Percentiles rank a stretch among this genome's conserved stretches.
phyloP scores from a whole-genome alignment of 192 early-diverging fungal species.

The Coemansia erecta region DNA sequence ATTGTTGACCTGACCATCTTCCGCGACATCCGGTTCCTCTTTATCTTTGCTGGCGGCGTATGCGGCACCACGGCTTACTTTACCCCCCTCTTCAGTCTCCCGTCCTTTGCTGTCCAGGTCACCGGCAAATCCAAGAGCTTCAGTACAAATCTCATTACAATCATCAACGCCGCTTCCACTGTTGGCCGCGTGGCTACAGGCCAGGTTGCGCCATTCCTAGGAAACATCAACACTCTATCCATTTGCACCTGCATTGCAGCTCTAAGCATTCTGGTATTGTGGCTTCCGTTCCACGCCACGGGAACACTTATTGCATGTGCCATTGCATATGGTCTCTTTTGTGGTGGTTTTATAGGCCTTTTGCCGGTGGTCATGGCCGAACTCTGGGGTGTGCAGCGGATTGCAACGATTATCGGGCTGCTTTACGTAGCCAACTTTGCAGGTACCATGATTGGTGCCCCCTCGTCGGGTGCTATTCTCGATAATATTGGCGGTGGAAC shows the following conservation, averaged over 20 bases:
- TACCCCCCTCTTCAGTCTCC: constrained; percentile 58
- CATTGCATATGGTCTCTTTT: constrained; percentile 57
- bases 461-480: constrained; percentile 53
- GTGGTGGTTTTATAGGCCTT: constrained; percentile 57
- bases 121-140: constrained; percentile 34
- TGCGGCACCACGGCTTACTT: constrained; percentile 59
- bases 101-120: constrained; percentile 28
- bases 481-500: constrained; percentile 44
- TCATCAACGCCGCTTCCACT: constrained; percentile 66
- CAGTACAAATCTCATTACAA: constrained; percentile 58
- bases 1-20: constrained; percentile 46
- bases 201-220: constrained; percentile 55
- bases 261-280: constrained; percentile 52
- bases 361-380: constrained; percentile 56
- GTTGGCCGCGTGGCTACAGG: constrained; percentile 63
- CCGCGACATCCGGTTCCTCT: constrained; percentile 41
- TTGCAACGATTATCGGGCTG: constrained; percentile 58
- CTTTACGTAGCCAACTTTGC: constrained; percentile 54
- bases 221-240: constrained; percentile 61
- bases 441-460: constrained; percentile 55
- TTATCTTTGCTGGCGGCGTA: constrained; percentile 52
- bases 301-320: constrained; percentile 46
- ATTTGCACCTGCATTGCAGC: constrained; percentile 46
- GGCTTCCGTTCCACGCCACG: constrained; percentile 54
- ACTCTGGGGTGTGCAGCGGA: constrained; percentile 55